phyloP scores from a whole-genome alignment of 768 basidiomycete species.

The Pilatotrama ljubarskyi region DNA sequence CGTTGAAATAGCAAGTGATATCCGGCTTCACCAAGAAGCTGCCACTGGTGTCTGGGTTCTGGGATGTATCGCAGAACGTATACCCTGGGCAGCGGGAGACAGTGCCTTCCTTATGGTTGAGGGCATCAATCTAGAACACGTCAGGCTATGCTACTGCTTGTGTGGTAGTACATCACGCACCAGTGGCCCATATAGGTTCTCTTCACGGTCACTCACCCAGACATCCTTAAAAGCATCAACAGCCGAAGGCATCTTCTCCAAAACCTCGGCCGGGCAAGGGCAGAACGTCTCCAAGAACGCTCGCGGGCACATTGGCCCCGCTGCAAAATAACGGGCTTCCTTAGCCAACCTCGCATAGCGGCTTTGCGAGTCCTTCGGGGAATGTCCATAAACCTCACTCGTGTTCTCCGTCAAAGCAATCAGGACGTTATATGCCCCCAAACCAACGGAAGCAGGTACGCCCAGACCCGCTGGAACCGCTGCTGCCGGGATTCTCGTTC shows the following conservation, averaged over 20 bases:
- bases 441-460: too few species aligned
- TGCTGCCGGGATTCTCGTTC: too few species aligned
- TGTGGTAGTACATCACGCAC: too few species aligned
- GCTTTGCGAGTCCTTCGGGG: too few species aligned
- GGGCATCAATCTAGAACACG: not conserved
- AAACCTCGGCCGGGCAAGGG: not conserved
- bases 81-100: conserved; percentile 11
- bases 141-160: too few species aligned
- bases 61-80: not conserved
- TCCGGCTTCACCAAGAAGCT: not conserved
- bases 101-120: not conserved
- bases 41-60: not conserved
- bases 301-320: conserved; percentile 2
- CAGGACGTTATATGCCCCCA: not conserved
- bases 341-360: not conserved
- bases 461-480: too few species aligned
- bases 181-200: not conserved
- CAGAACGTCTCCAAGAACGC: conserved; percentile 5
- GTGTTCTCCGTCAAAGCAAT: not conserved
- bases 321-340: not conserved
- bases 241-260: not conserved
- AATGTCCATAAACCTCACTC: not conserved
- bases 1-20: conserved; percentile 2
- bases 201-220: not conserved
- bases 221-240: not conserved